Percentiles rank a stretch among this genome's conserved stretches.
Evolutionary conservation across 768 basidiomycete genomes (phyloP).

Genomic region (Sutorius australiensis): DNA sequence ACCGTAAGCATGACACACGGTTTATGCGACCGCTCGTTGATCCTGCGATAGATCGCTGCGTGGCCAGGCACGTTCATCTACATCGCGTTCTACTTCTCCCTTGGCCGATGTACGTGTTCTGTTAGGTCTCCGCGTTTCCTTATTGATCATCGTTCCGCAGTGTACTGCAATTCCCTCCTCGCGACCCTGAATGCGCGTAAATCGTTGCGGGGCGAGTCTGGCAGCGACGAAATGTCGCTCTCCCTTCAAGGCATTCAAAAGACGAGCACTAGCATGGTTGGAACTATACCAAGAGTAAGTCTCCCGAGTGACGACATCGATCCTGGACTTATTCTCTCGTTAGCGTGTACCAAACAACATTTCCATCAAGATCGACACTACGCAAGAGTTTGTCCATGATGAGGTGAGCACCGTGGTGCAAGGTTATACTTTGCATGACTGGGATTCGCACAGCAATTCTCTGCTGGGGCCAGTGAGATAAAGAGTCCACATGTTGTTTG

Average conservation of each 20-base stretch:
- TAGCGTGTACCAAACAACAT: conserved; percentile 44
- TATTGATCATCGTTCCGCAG: conserved; percentile 25
- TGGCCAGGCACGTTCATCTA: conserved; percentile 55
- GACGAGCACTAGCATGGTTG: conserved; percentile 11
- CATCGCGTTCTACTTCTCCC: conserved; percentile 61
- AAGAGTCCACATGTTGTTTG: conserved; percentile 24
- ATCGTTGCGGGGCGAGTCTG: conserved; percentile 36
- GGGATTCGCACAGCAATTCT: conserved; percentile 15
- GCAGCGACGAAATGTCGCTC: conserved; percentile 29
- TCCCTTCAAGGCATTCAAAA: conserved; percentile 30
- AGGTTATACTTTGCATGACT: not conserved
- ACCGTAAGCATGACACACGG: conserved; percentile 36
- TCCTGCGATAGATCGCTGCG: conserved; percentile 41
- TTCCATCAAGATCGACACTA: conserved; percentile 66
- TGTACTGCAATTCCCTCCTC: conserved; percentile 60
- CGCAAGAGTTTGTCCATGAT: conserved; percentile 51
- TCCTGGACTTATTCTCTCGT: not conserved
- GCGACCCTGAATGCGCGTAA: conserved; percentile 59
- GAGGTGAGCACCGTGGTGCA: conserved; percentile 18
- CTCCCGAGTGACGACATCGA: too few species aligned
- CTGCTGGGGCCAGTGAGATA: conserved; percentile 13
- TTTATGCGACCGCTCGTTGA: not conserved
- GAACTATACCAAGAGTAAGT: conserved; percentile 12
- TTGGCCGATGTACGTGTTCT: conserved; percentile 50
- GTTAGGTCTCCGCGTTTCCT: not conserved